Percentiles rank a stretch among this genome's conserved stretches.
Conservation (phyloP, 129 eudicot genomes). For the Gnaphalium uliginosum region DNA sequence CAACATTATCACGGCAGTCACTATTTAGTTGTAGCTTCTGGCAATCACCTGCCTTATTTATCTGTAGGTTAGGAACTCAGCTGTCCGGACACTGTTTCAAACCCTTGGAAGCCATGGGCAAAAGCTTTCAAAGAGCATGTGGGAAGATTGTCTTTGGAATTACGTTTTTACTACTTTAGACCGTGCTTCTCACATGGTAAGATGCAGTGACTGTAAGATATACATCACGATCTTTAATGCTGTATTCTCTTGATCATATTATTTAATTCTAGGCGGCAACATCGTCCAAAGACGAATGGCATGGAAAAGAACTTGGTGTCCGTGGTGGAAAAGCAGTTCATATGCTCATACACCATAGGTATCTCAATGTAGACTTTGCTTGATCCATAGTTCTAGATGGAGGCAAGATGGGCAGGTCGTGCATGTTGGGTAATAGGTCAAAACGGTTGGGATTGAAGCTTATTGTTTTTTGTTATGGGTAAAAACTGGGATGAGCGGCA, state of each 20-base stretch:
- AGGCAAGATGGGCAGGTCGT: neutral
- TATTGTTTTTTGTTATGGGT: neutral
- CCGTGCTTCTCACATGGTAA: slow-evolving; percentile 96
- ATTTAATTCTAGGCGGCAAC: slow-evolving; percentile 77
- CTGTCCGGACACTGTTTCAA: slow-evolving; percentile 91
- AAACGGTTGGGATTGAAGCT: neutral
- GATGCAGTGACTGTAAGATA: slow-evolving; percentile 17
- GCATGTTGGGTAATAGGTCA: neutral
- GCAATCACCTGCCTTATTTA: neutral
- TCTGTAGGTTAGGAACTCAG: slow-evolving; percentile 92
- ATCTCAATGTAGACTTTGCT: slow-evolving; percentile 18
- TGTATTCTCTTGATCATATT: slow-evolving; percentile 9
- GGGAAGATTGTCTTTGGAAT: slow-evolving; percentile 98
- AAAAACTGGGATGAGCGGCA: too few relatives aligned
- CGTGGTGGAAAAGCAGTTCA: slow-evolving; percentile 97
- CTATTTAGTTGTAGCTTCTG: slow-evolving; percentile 18
- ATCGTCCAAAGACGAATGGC: slow-evolving; percentile 97
- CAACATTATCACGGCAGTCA: neutral
- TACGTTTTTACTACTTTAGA: slow-evolving; percentile 88
- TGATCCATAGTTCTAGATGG: slow-evolving; percentile 6
- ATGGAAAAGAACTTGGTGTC: slow-evolving; percentile 96
- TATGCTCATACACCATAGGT: slow-evolving; percentile 99
- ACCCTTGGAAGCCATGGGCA: slow-evolving; percentile 99
- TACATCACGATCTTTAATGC: slow-evolving; percentile 5
- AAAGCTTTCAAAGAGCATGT: slow-evolving; percentile 90